These are phyloP conservation scores for Chalciporus piperatus DNA, from an alignment of 768 basidiomycete genomes.

Conservation along the genomic window DNA sequence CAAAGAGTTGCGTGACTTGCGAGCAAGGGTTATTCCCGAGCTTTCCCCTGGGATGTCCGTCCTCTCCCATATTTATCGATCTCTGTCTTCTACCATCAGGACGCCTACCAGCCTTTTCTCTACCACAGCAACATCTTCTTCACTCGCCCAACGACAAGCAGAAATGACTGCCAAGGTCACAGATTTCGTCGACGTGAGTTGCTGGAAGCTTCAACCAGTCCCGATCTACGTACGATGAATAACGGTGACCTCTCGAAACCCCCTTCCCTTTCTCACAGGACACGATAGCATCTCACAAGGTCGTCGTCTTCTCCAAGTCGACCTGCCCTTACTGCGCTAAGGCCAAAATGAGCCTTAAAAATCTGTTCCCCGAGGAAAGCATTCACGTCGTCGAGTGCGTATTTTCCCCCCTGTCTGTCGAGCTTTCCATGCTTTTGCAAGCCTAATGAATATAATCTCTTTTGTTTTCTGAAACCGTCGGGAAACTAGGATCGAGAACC, in stretches of 20 bases:
- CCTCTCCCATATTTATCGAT: slow-evolving; percentile 22
- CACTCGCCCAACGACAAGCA: slow-evolving; percentile 9
- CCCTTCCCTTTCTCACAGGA: slow-evolving; percentile 40
- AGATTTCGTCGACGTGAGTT: slow-evolving; percentile 41
- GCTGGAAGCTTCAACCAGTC: background rate
- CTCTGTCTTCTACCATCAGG: slow-evolving; percentile 13
- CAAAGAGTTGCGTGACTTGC: background rate
- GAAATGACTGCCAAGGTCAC: slow-evolving; percentile 29
- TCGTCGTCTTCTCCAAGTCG: slow-evolving; percentile 61
- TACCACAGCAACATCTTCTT: slow-evolving; percentile 32
- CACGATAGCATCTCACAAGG: slow-evolving; percentile 47
- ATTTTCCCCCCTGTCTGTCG: background rate
- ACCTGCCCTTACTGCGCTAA: slow-evolving; percentile 58
- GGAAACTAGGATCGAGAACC: slow-evolving; percentile 48
- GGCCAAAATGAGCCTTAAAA: no score
- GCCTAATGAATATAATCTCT: background rate
- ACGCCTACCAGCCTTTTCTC: slow-evolving; percentile 1
- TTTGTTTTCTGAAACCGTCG: background rate
- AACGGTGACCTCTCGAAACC: slow-evolving; percentile 35
- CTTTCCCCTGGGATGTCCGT: background rate
- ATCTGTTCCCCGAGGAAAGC: no score
- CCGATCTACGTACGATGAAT: background rate
- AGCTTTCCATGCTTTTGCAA: background rate
- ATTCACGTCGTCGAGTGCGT: slow-evolving; percentile 49
- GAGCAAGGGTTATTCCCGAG: background rate